phyloP scores from a whole-genome alignment of 208 protist genomes.

The Trypanosoma platydactyli region DNA sequence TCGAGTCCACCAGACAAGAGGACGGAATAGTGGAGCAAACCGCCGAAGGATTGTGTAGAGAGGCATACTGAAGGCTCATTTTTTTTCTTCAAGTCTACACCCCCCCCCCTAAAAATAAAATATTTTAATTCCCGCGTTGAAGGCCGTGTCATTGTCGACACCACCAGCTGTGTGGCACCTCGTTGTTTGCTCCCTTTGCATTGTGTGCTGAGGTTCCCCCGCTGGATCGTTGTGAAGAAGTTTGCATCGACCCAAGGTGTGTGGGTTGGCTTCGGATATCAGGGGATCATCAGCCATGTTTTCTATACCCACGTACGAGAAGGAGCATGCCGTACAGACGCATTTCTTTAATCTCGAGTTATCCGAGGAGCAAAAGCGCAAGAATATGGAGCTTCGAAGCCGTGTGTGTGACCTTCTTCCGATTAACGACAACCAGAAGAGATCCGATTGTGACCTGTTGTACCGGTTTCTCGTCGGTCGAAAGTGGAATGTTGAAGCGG shows the following conservation, averaged over 20 bases:
- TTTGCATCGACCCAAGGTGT: no score
- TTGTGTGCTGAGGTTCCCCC: background rate
- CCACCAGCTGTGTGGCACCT: no score
- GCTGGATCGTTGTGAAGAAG: no score
- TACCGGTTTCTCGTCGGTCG: conserved; percentile 81
- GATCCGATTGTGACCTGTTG: conserved; percentile 78
- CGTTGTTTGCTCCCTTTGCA: conserved; percentile 4
- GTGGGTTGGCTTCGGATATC: no score
- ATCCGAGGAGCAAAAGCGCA: conserved; percentile 46
- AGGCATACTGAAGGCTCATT: no score
- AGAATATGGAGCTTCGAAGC: conserved; percentile 53
- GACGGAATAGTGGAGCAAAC: no score
- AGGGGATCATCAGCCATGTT: background rate
- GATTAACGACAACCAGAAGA: conserved; percentile 62
- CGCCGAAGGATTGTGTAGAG: no score
- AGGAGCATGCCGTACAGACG: conserved; percentile 35
- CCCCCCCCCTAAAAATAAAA: no score
- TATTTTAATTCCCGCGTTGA: no score
- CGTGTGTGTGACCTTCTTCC: conserved; percentile 54
- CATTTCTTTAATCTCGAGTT: conserved; percentile 47
- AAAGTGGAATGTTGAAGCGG: conserved; percentile 45
- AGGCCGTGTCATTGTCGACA: no score
- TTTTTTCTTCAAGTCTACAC: no score
- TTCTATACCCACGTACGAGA: conserved; percentile 32
- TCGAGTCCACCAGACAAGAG: no score